These are phyloP conservation scores for Aegilops tauschii DNA, from an alignment of 176 grass and related monocot species.

Conservation along the genomic window DNA sequence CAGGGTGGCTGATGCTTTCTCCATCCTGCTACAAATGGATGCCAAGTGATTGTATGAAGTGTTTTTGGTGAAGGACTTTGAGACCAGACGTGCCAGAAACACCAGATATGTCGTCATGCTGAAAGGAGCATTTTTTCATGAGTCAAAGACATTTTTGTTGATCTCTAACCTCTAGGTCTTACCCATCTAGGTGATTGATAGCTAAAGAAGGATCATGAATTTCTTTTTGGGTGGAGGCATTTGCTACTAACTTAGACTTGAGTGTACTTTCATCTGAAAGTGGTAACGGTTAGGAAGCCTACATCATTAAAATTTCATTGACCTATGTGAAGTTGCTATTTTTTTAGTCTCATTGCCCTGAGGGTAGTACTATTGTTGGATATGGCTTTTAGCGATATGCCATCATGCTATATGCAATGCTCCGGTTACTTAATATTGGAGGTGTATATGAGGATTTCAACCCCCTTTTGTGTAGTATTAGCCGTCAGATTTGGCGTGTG, in stretches of 20 bases:
- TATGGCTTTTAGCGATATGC: no score
- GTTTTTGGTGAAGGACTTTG: constrained; percentile 4
- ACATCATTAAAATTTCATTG: not conserved
- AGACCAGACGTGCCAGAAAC: not conserved
- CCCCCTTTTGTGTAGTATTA: not conserved
- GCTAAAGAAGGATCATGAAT: not conserved
- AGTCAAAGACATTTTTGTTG: no score
- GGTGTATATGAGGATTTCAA: not conserved
- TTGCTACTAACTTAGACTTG: not conserved
- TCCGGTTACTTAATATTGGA: not conserved
- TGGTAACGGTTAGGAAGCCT: not conserved
- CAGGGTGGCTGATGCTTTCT: not conserved
- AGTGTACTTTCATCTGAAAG: not conserved
- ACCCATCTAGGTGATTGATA: not conserved
- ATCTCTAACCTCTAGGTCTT: no score
- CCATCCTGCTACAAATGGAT: constrained; percentile 21
- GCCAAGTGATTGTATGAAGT: not conserved
- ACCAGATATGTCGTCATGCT: not conserved
- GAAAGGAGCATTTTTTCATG: not conserved
- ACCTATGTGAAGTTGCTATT: not conserved
- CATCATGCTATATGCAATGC: no score
- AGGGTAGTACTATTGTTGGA: not conserved
- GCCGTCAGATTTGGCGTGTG: not conserved
- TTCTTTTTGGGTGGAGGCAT: not conserved
- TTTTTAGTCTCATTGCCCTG: not conserved